These are phyloP conservation scores for Mytilinidion resinicola DNA, from an alignment of 495 filamentous ascomycete species.

Conservation along the genomic window DNA sequence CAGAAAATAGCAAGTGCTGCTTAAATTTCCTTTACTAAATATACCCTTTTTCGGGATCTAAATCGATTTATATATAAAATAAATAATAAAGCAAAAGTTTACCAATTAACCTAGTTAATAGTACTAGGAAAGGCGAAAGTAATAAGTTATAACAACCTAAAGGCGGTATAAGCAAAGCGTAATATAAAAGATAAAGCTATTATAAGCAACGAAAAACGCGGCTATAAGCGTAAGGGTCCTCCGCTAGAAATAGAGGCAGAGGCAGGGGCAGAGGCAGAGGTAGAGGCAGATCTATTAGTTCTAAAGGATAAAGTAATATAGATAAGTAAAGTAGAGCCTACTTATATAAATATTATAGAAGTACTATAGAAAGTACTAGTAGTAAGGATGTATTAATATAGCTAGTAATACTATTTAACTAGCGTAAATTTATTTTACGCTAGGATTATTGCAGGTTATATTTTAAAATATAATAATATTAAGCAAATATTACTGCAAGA, in stretches of 20 bases:
- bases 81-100: conserved; percentile 7
- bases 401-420: background rate
- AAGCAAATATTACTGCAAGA: no score
- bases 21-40: conserved; percentile 9
- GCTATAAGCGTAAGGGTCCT: conserved; percentile 2
- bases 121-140: conserved; percentile 4
- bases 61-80: conserved; percentile 2
- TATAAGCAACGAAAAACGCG: background rate
- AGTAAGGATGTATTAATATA: background rate
- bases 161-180: background rate
- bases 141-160: background rate
- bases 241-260: no score
- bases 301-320: conserved; percentile 4
- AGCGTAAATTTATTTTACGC: no score
- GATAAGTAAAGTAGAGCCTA: conserved; percentile 3
- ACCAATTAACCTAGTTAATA: conserved; percentile 2
- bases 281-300: conserved; percentile 5
- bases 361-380: conserved; percentile 1
- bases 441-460: no score
- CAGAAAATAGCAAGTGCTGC: conserved; percentile 6
- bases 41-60: background rate
- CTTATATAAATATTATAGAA: background rate
- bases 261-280: no score
- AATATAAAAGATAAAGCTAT: background rate
- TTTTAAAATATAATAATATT: no score